Conservation (phyloP, 2,329 filamentous ascomycete species). For the Pseudogymnoascus pannorum region DNA sequence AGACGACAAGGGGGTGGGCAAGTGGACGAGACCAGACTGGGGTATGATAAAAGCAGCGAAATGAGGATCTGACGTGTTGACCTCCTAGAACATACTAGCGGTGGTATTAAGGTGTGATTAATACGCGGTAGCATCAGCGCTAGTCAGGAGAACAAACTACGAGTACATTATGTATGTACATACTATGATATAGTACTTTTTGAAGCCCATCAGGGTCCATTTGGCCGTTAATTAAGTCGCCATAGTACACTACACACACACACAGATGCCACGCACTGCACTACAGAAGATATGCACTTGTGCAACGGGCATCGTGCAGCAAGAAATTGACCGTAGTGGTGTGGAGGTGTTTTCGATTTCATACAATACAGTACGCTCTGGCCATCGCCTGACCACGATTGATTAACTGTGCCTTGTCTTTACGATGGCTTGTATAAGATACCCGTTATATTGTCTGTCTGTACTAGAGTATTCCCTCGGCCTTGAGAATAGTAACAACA, state of each 20-base stretch:
- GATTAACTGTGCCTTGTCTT: background rate
- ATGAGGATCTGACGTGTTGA: constrained; percentile 3
- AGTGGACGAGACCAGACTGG: background rate
- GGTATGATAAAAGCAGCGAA: background rate
- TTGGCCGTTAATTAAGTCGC: background rate
- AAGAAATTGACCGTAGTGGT: background rate
- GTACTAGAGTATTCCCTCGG: no score
- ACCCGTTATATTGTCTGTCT: no score
- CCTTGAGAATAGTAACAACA: no score
- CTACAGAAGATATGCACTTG: background rate
- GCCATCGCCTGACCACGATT: background rate
- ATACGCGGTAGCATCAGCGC: background rate
- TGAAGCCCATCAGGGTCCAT: background rate
- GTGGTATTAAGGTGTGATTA: background rate
- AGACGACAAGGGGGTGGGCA: background rate
- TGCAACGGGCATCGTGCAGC: no score
- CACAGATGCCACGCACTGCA: background rate
- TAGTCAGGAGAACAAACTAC: background rate
- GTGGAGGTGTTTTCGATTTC: background rate
- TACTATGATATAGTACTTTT: no score
- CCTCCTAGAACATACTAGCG: background rate
- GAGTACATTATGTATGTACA: no score
- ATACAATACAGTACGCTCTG: background rate
- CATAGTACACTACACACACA: no score
- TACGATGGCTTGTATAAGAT: no score